A percentile compares a stretch with the other conserved stretches of the same genome.
These are phyloP conservation scores for Hypoxylon perforatum DNA, from an alignment of 495 filamentous ascomycete species.

Conservation along the genomic window DNA sequence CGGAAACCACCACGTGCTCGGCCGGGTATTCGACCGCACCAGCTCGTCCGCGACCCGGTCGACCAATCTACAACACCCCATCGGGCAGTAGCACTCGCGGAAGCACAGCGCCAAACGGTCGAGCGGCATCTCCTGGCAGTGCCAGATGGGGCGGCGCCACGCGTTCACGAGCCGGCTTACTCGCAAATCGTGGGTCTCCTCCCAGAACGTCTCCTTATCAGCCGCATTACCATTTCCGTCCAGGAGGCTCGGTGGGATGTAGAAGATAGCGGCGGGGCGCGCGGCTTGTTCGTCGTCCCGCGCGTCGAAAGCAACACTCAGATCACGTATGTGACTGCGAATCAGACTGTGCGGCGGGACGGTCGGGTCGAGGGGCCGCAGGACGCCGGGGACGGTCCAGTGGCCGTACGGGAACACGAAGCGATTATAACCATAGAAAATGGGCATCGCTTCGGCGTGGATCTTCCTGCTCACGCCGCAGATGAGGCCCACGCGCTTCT, in stretches of 20 bases:
- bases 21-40: background rate
- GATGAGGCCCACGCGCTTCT: background rate
- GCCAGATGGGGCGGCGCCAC: background rate
- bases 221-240: background rate
- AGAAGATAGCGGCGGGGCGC: background rate
- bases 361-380: no score
- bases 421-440: conserved; percentile 11
- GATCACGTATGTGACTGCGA: background rate
- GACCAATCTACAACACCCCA: conserved; percentile 11
- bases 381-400: background rate
- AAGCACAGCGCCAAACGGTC: background rate
- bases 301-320: conserved; percentile 9
- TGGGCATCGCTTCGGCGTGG: background rate
- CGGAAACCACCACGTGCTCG: no score
- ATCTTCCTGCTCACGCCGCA: background rate
- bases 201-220: background rate
- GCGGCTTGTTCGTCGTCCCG: background rate
- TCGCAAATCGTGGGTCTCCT: no score
- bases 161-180: no score
- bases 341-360: background rate
- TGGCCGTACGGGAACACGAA: conserved; percentile 8
- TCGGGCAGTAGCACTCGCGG: conserved; percentile 9
- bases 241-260: background rate
- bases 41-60: background rate
- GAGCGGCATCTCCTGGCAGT: background rate